Evolutionary conservation across 2,329 filamentous ascomycete species (phyloP).

Genomic region (Xylariaceae sp.): DNA sequence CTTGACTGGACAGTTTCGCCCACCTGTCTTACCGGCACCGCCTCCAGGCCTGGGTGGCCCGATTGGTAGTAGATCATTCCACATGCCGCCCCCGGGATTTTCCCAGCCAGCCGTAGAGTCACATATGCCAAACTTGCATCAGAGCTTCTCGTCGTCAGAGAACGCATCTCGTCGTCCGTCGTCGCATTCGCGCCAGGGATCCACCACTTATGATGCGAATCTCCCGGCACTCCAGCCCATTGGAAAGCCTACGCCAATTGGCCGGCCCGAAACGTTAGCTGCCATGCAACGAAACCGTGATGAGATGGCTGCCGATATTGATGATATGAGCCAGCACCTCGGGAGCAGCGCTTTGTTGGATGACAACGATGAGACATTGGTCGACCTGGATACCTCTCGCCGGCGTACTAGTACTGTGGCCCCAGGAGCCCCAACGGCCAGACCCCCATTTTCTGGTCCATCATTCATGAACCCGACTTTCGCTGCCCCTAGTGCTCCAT

Average conservation of each 20-base stretch:
- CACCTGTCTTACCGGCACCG: slow-evolving; percentile 44
- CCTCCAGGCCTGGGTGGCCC: slow-evolving; percentile 48
- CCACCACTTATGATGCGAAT: slow-evolving; percentile 50
- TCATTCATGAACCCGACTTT: slow-evolving; percentile 41
- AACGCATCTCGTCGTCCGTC: slow-evolving; percentile 37
- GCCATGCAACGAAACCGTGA: slow-evolving; percentile 42
- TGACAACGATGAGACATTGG: slow-evolving; percentile 59
- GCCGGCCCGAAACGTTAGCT: slow-evolving; percentile 71
- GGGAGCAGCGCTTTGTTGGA: slow-evolving; percentile 86
- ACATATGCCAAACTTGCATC: slow-evolving; percentile 36
- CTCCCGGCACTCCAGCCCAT: slow-evolving; percentile 59
- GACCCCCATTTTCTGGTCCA: slow-evolving; percentile 39
- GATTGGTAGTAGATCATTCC: slow-evolving; percentile 40
- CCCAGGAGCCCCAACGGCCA: slow-evolving; percentile 38
- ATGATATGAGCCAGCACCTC: slow-evolving; percentile 70
- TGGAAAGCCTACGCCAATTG: slow-evolving; percentile 78
- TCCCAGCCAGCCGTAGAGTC: slow-evolving; percentile 37
- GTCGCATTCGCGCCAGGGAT: slow-evolving; percentile 70
- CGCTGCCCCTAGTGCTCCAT: slow-evolving; percentile 29
- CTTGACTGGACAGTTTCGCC: slow-evolving; percentile 39
- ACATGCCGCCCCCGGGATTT: slow-evolving; percentile 51
- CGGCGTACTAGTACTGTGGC: slow-evolving; percentile 43
- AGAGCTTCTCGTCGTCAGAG: slow-evolving; percentile 34
- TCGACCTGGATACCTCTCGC: slow-evolving; percentile 36
- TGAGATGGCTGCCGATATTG: slow-evolving; percentile 51